Base-by-base conservation (phyloP, 768 basidiomycete species). In the Boletales sp. region DNA sequence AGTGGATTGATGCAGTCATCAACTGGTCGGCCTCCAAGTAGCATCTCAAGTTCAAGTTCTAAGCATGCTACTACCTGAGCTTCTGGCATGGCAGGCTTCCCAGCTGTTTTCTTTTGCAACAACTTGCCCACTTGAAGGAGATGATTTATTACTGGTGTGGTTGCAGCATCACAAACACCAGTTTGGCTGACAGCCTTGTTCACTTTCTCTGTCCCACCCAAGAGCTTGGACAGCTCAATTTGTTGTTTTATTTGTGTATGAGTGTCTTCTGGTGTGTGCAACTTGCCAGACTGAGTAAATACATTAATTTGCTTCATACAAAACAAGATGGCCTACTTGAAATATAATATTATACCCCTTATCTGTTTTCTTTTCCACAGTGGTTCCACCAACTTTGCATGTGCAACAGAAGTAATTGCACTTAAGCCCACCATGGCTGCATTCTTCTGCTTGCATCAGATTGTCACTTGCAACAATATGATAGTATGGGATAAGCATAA, bases 371-470 rank as follows among this genome's bases (percentile, higher is more conserved):
- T 69, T 70, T 17, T 59, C 49, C 0, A 11, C 58, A 9, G 52
- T 32, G 0, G 56, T 64, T 2, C 71, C 64, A 2, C 71, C 64
- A 5, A 61, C 64, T n/a, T 67, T 53, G 41, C 71, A 74, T 8
- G 53, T 63, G 3, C 55, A 56, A 33, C 71, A 73, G 30, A 70
- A 59, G 37, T 57, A 58, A n/a, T 72, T 73, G 15, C 63, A 60
- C 8, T 44, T 58, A 2, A 70, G 30, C 0, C 71, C 67, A n/a
- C 52, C 58, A 15, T 71, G 69, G 17, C 63, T 67, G 40, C 64
- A 70, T 11, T 63, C 58, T 34, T 73, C 67, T 0, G 68, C 61
- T 19, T 72, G 72, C 72, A 71, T 70, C 0, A 66, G 72, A 30
- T 73, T 73, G 49, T 73, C 64, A 5, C 63, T 57, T 0, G 56